Evolutionary conservation across 257 asterid species (phyloP), one percentile per base, ranked within the genome.

Genomic region (Solanum ossicruentum): DNA sequence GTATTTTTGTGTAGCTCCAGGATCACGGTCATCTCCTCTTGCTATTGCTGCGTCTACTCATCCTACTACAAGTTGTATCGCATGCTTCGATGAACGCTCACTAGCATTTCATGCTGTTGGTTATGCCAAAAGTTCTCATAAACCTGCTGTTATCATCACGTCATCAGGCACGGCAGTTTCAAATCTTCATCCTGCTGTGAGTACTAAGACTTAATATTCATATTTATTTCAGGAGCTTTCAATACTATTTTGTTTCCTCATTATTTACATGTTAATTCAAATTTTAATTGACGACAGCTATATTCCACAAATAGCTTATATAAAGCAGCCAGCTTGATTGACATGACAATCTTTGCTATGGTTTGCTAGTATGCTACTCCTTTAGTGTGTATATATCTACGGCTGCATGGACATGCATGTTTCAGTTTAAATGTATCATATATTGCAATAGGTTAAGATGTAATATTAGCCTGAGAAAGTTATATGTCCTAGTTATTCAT

Each of bases 1-100:
- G 99, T 96, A 96, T 89, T 95, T 96, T 85, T 95, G 99, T 88
- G 88, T 96, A 88, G 99, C 99, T 88, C 98, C 99, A 82, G 99
- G 99, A 81, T 96, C 99, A 69, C 89, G 99, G 85, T 96, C 99
- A 84, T 96, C 99, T 84, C 98, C 98, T 28, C 89, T 96, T 86
- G 93, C 98, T n/a, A 90, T 96, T 63, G 99, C 99, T 84, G 99
- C 99, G 23, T 92, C 99, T 69, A 90, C 94, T 87, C 98, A 96
- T 88, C 97, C 97, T 79, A 97, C 89, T 58, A 90, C 97, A 10
- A 95, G 96, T 85, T 96, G 99, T 85, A 86, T 91, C 84, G 95
- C 93, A 66, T 96, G 99, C 93, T 91, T 96, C 32, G 98, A 96
- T 67, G 99, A 96, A 83, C 95, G 99, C 41, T 93, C 99, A 55